Evolutionary conservation across 345 rosid species (phyloP), one percentile per base, ranked within the genome.

Genomic region (Eucalyptus rudis): DNA sequence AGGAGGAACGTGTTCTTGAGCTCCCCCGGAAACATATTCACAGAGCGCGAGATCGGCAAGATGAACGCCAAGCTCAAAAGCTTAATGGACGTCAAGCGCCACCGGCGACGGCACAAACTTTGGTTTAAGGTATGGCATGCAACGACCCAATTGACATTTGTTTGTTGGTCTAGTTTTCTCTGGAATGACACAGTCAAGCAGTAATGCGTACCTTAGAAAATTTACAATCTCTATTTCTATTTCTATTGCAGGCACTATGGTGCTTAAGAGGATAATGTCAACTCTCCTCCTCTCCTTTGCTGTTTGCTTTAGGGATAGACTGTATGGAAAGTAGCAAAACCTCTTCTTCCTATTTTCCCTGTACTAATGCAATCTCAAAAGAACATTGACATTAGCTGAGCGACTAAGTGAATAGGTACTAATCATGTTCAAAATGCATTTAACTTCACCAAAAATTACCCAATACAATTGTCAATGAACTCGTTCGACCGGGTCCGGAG

Each of bases 21-120:
- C 47, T 91, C 92, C 16, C 89, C 91, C 1, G 91, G 89, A 40
- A 91, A 85, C 87, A 96, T 97, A 11, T 91, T 94, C 79, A 96
- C 94, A 0, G 96, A 91, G 81, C 92, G 90, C 86, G 94, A 95
- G 50, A 93, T 97, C 96, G 89, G 89, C 50, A 93, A 95, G 59
- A 93, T 97, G 99, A 90, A 90, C 31, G 83, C 89, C 27, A 94
- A 91, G 81, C 95, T 97, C 13, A 83, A 91, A 47, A 90, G 86
- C 15, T 90, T 92, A 6, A 49, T 87, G 89, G 90, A 92, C 19
- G 83, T 92, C 83, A 93, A 91, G 27, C 89, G 90, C 10, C 87
- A 7, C n/a, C 50, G 88, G 58, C 91, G 88, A 89, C 92, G 86
- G 88, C 86, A 36, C 19, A 86, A 52, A 58, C 87, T 85, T 88